Evolutionary conservation across 2,329 filamentous ascomycete species (phyloP), one percentile per base, ranked within the genome.

Genomic region (Acrocalymma vagum): DNA sequence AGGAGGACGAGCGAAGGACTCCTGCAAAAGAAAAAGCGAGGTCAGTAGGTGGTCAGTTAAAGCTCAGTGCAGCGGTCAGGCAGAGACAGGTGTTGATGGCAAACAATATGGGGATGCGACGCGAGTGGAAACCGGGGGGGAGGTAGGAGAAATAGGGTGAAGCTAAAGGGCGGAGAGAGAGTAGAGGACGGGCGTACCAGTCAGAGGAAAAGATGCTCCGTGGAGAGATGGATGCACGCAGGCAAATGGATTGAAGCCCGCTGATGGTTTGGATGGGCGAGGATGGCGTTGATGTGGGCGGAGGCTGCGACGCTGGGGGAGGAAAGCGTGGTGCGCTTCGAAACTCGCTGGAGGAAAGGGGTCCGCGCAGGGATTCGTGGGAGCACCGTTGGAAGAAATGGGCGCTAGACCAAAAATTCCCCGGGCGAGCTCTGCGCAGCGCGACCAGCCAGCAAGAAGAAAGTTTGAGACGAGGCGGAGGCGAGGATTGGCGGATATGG

Each of bases 161-260:
- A 60, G 58, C 58, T 45, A 46, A 31, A 42, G 48, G 42, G 36
- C 38, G 38, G 45, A 49, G n/a, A n/a, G n/a, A n/a, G n/a, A n/a
- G n/a, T n/a, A n/a, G n/a, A n/a, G n/a, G n/a, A n/a, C n/a, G 45
- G 51, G 48, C 67, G 60, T 64, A 71, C 68, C 68, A 65, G 63
- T 59, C 51, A 62, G 60, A 53, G 48, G 51, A 62, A 63, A 57
- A 46, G 52, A 63, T 68, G 63, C 62, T 67, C 44, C 42, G 39
- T 57, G 52, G 62, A 57, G 60, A 51, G 61, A 62, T 56, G 49
- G 55, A 59, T 56, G 53, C 58, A 61, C 61, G 62, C 57, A 51
- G 55, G 60, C 60, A 59, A 63, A 63, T 60, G 56, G 53, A 51
- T 48, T 51, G 45, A 53, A 53, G 58, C 34, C 24, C 53, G 36